Base-by-base conservation (phyloP, 306 rosid genomes). In the Trifolium repens region DNA sequence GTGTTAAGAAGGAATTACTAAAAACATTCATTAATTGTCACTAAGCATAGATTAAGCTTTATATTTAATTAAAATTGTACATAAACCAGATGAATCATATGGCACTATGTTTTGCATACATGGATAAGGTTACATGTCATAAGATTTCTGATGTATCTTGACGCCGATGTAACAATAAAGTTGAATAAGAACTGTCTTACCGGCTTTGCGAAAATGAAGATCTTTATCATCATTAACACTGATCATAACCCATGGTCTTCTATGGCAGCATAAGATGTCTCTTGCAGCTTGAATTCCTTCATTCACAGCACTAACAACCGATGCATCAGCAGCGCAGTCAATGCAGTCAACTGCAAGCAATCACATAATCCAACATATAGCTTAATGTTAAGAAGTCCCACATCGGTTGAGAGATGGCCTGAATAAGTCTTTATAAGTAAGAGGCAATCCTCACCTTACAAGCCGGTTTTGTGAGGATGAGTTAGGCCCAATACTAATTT, bases 161-260 rank as follows among this genome's bases (percentile, higher is more conserved):
- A 63, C 10, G 17, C 37, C 16, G 61, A 63, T 55, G n/a, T 27
- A 43, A 10, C 47, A 43, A 10, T 43, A 4, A 12, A 46, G 35
- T 26, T 10, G 9, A 12, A 34, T 15, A 69, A 73, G 67, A 8
- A 32, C 22, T 46, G 47, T 60, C 17, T 43, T 77, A 91, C 98
- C 94, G 37, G 98, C 97, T 72, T 93, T 93, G 4, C 98, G 97
- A 78, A 93, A 93, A 78, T 93, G 97, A 85, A 91, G 98, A 79
- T 93, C 98, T 69, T 87, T 85, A 71, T 91, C 97, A 75, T 93
- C 98, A 71, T 91, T 93, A 52, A 91, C 89, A 78, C 97, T 91
- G 55, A 93, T 88, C 97, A 93, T 93, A 53, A 93, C 92, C 98
- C 97, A 91, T 12, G 98, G 97, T 80, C 88, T 85, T 46, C 78